Evolutionary conservation across 2,329 filamentous ascomycete species (phyloP), one percentile per base, ranked within the genome.

Genomic region (Knufia fluminis): DNA sequence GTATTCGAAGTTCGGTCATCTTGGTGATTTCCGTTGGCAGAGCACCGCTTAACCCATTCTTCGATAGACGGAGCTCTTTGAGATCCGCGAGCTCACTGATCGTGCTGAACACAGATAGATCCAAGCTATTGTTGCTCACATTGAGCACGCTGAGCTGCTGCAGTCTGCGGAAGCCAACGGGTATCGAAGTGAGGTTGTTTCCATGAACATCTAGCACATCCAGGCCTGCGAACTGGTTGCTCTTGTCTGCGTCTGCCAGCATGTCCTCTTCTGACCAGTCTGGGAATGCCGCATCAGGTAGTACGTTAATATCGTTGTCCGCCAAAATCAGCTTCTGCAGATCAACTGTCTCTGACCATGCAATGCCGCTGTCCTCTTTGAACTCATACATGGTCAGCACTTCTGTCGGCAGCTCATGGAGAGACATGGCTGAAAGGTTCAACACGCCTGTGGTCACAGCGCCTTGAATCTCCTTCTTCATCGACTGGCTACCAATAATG

Each of bases 271-370:
- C 59, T 3, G 74, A 71, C 17, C 75, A 66, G 58, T 96, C 89
- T 0, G 91, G 90, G 58, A 97, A 96, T 16, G 89, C 72, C 1
- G 73, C 70, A 16, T 92, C 86, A 2, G 80, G 77, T 28, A 97
- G 73, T 26, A 73, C 72, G 59, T 86, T 80, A 42, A 98, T 67
- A 60, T 95, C 86, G 61, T 98, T 97, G 61, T 95, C 89, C 7
- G 91, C 89, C 4, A 86, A 89, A 55, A 92, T 79, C 44, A 97
- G 81, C 53, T 85, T 81, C 1, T 83, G 85, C 40, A 97, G 69
- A 62, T 97, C 91, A 9, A 97, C 87, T 52, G 85, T 84, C 65
- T 97, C 91, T 1, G 89, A 89, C 92, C 92, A 97, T 28, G 83
- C 80, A 19, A 76, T 71, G 10, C 72, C 73, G 32, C 83, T 79